Conservation (phyloP, 495 filamentous ascomycete species). For the Mytilinidion resinicola region DNA sequence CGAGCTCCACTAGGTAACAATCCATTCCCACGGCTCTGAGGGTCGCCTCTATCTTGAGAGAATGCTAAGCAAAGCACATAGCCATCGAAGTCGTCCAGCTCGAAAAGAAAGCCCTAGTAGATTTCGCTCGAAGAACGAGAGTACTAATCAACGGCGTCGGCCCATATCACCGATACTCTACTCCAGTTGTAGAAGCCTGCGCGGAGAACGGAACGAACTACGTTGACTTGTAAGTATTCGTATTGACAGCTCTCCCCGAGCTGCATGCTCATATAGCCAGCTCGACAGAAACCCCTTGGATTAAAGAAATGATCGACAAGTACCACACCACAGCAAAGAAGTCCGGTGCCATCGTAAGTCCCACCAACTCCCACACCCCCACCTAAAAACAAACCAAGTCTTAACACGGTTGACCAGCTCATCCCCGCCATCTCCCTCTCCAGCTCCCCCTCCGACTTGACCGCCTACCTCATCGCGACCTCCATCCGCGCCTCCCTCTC, state of each 20-base stretch:
- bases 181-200: constrained; percentile 72
- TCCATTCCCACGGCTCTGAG: not conserved
- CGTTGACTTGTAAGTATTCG: constrained; percentile 51
- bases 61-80: too few species aligned
- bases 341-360: too few species aligned
- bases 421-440: constrained; percentile 19
- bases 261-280: too few species aligned
- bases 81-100: constrained; percentile 43
- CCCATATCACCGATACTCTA: constrained; percentile 67
- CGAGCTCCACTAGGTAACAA: constrained; percentile 54
- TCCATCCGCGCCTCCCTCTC: constrained; percentile 50
- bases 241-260: too few species aligned
- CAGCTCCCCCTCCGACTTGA: constrained; percentile 68
- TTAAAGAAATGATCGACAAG: too few species aligned
- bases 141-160: constrained; percentile 74
- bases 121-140: constrained; percentile 61
- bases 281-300: too few species aligned
- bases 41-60: too few species aligned
- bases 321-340: too few species aligned
- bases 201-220: constrained; percentile 78
- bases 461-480: constrained; percentile 63
- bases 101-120: constrained; percentile 48
- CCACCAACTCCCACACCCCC: not conserved
- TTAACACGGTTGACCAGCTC: too few species aligned
- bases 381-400: constrained; percentile 4